phyloP scores from a whole-genome alignment of 768 basidiomycete species.

The Austroboletus festivus region DNA sequence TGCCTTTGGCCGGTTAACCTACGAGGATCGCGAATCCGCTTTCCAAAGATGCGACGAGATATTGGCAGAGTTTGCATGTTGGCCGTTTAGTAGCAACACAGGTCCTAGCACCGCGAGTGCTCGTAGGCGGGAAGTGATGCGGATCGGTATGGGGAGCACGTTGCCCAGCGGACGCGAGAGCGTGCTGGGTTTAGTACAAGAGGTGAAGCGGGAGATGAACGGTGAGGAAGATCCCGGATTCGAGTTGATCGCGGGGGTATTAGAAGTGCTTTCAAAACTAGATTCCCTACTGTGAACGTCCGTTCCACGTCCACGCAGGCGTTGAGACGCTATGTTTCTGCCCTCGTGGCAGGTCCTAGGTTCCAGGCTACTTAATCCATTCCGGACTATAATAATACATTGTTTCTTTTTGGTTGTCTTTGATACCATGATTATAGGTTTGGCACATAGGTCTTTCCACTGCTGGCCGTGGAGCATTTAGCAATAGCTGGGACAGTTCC shows the following conservation, averaged over 20 bases:
- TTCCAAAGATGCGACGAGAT: constrained; percentile 94
- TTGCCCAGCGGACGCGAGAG: constrained; percentile 58
- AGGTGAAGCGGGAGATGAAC: constrained; percentile 68
- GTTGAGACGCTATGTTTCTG: neutral
- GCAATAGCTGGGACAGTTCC: too few species aligned
- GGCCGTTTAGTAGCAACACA: constrained; percentile 71
- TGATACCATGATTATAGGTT: too few species aligned
- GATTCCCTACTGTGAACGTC: constrained; percentile 53
- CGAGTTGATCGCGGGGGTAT: constrained; percentile 87
- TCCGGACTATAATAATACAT: constrained; percentile 10
- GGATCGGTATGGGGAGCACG: constrained; percentile 56
- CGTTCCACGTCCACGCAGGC: too few species aligned
- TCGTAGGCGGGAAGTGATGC: constrained; percentile 39
- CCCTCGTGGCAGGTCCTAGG: neutral
- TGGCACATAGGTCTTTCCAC: too few species aligned
- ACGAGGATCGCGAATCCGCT: constrained; percentile 91
- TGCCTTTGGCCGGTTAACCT: constrained; percentile 81
- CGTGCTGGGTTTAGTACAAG: constrained; percentile 69
- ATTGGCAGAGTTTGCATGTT: constrained; percentile 82
- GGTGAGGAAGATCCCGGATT: constrained; percentile 81
- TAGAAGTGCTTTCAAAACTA: constrained; percentile 90
- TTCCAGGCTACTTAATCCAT: constrained; percentile 9
- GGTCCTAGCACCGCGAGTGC: constrained; percentile 34
- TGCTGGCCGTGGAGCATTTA: too few species aligned
- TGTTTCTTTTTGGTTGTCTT: neutral